Evolutionary conservation across 768 basidiomycete genomes (phyloP).

Genomic region (Naematelia encephala): DNA sequence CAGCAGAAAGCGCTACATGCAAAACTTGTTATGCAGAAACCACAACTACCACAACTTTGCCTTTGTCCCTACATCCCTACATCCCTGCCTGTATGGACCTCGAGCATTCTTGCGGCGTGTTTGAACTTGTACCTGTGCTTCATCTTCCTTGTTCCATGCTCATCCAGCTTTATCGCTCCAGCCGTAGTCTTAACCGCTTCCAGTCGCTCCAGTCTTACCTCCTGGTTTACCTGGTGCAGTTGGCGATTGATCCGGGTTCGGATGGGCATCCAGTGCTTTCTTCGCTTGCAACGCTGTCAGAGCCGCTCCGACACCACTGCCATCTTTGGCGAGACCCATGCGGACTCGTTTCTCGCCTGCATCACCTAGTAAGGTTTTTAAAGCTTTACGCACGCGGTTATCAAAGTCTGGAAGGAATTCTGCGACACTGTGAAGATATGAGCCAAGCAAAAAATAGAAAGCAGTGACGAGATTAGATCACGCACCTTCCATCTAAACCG

Average conservation of each 20-base stretch:
- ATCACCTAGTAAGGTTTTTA: slow-evolving; percentile 71
- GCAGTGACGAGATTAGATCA: too few species aligned
- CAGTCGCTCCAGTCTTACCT: slow-evolving; percentile 11
- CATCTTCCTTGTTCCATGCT: too few species aligned
- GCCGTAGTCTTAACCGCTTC: slow-evolving; percentile 2
- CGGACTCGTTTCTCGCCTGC: slow-evolving; percentile 74
- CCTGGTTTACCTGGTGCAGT: slow-evolving; percentile 8
- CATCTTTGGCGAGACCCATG: slow-evolving; percentile 93
- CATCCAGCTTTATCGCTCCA: too few species aligned
- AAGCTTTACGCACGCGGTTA: slow-evolving; percentile 65
- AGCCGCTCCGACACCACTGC: slow-evolving; percentile 93
- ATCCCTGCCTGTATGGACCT: background rate
- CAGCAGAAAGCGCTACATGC: background rate
- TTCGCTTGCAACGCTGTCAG: slow-evolving; percentile 79
- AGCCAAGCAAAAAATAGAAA: too few species aligned
- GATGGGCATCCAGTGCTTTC: slow-evolving; percentile 53
- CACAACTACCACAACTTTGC: background rate
- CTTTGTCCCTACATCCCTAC: background rate
- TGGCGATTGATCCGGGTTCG: slow-evolving; percentile 3
- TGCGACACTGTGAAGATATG: slow-evolving; percentile 61
- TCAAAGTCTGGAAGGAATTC: slow-evolving; percentile 91
- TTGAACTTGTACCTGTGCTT: too few species aligned
- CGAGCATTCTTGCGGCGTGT: too few species aligned
- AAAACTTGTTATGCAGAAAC: background rate
- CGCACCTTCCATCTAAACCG: slow-evolving; percentile 89